phyloP scores from a whole-genome alignment of 805 yeast genomes.

The Lipomyces spencermartinsiae region DNA sequence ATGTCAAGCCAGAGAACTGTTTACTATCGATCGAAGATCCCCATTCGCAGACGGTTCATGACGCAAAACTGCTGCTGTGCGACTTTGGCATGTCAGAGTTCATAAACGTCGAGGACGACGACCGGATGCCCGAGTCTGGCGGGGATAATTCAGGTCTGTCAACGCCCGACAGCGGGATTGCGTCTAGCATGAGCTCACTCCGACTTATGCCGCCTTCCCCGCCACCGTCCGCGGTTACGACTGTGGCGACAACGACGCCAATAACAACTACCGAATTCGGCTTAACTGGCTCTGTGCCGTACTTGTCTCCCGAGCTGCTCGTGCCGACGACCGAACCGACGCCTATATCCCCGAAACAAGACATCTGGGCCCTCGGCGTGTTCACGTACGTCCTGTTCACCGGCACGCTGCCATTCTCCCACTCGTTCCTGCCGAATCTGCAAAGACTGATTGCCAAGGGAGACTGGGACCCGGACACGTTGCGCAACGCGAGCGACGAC shows the following conservation, averaged over 20 bases:
- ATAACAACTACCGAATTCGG: slow-evolving; percentile 27
- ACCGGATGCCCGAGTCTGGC: neutral
- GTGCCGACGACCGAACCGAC: slow-evolving; percentile 59
- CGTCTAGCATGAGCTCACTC: neutral
- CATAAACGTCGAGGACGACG: slow-evolving; percentile 17
- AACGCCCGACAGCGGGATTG: slow-evolving; percentile 1
- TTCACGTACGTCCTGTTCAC: slow-evolving; percentile 72
- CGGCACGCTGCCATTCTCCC: slow-evolving; percentile 82
- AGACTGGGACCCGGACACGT: slow-evolving; percentile 57
- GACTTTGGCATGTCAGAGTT: slow-evolving; percentile 85
- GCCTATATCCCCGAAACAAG: slow-evolving; percentile 54
- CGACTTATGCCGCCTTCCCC: slow-evolving; percentile 7
- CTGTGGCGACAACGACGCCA: slow-evolving; percentile 13
- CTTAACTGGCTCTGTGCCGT: slow-evolving; percentile 81
- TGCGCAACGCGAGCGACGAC: slow-evolving; percentile 43
- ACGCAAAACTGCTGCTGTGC: slow-evolving; percentile 60
- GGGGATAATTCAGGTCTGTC: neutral
- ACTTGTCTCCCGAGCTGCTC: slow-evolving; percentile 87
- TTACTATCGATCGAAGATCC: slow-evolving; percentile 55
- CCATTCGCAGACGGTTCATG: slow-evolving; percentile 4
- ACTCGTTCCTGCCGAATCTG: slow-evolving; percentile 80
- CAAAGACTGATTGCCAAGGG: slow-evolving; percentile 75
- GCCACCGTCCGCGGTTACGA: slow-evolving; percentile 8
- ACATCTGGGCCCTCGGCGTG: slow-evolving; percentile 92
- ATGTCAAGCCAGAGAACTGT: slow-evolving; percentile 81